Evolutionary conservation across 805 yeast genomes (phyloP).

Genomic region (Metschnikowia koreensis): DNA sequence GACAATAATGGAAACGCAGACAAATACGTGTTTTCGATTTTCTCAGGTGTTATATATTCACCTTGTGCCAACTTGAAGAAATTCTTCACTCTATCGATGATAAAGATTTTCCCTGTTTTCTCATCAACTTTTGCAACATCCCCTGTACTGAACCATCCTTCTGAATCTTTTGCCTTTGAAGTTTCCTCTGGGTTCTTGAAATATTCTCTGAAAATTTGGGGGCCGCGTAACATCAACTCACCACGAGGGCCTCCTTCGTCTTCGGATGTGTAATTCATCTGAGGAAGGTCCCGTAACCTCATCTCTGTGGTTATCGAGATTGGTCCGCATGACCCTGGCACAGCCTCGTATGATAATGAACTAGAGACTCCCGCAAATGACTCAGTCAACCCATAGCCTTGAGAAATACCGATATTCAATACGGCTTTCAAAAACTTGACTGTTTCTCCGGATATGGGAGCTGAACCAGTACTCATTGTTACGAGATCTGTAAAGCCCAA

Average conservation of each 20-base stretch:
- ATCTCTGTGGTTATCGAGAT: constrained; percentile 20
- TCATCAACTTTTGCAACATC: constrained; percentile 50
- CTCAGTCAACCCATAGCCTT: constrained; percentile 38
- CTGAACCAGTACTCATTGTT: constrained; percentile 26
- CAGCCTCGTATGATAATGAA: constrained; percentile 19
- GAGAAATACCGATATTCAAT: constrained; percentile 26
- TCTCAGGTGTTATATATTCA: constrained; percentile 21
- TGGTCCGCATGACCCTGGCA: constrained; percentile 27
- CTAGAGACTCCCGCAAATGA: constrained; percentile 25
- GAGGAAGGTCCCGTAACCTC: constrained; percentile 24
- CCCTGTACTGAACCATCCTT: constrained; percentile 32
- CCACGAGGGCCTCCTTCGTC: constrained; percentile 30
- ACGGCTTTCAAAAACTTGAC: constrained; percentile 25
- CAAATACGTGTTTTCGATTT: constrained; percentile 18
- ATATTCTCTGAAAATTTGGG: constrained; percentile 26
- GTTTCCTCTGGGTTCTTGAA: constrained; percentile 28
- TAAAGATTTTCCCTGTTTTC: constrained; percentile 16
- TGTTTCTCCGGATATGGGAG: constrained; percentile 24
- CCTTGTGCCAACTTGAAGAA: constrained; percentile 23
- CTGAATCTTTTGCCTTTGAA: constrained; percentile 17
- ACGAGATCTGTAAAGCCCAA: constrained; percentile 32
- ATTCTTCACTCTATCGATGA: constrained; percentile 31
- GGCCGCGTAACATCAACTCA: constrained; percentile 27
- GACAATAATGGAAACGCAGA: constrained; percentile 48
- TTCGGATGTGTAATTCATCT: constrained; percentile 22